Percentiles rank a stretch among this genome's conserved stretches.
These are phyloP conservation scores for Dissophora globulifera DNA, from an alignment of 192 early-diverging fungal genomes.

Conservation along the genomic window DNA sequence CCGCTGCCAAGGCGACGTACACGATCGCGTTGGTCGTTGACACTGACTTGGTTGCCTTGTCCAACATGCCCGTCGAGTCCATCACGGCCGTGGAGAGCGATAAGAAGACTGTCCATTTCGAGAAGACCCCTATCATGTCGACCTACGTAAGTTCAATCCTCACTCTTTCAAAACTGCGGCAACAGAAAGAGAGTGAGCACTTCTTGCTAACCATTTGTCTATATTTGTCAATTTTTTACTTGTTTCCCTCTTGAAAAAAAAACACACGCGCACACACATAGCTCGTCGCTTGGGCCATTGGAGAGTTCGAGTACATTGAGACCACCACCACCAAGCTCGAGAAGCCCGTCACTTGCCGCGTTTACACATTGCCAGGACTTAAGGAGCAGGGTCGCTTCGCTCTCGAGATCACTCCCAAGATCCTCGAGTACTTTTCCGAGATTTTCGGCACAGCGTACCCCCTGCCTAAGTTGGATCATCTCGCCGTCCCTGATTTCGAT, in stretches of 20 bases:
- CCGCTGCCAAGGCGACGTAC: constrained; percentile 94
- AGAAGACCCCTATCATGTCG: constrained; percentile 92
- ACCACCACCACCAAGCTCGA: constrained; percentile 74
- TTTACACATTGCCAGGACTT: constrained; percentile 87
- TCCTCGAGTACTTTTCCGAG: constrained; percentile 88
- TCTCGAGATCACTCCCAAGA: constrained; percentile 77
- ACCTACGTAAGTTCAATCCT: constrained; percentile 92
- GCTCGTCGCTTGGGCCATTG: constrained; percentile 89
- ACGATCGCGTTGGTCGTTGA: constrained; percentile 86
- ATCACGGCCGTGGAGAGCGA: constrained; percentile 65
- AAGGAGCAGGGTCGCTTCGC: constrained; percentile 87
- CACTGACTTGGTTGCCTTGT: constrained; percentile 81
- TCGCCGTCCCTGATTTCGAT: constrained; percentile 94
- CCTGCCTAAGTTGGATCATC: constrained; percentile 87
- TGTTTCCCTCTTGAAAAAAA: no score
- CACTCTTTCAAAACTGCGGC: no score
- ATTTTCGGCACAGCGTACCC: constrained; percentile 91
- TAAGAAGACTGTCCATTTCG: constrained; percentile 86
- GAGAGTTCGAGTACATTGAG: constrained; percentile 95
- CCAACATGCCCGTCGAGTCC: constrained; percentile 87
- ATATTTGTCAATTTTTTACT: no score
- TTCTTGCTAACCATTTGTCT: no score
- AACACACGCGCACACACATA: no score
- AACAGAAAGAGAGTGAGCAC: no score
- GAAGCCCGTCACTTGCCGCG: constrained; percentile 81